Evolutionary conservation across 352 stramenopile genomes (phyloP).

Genomic region (Pythium aphanidermatum): DNA sequence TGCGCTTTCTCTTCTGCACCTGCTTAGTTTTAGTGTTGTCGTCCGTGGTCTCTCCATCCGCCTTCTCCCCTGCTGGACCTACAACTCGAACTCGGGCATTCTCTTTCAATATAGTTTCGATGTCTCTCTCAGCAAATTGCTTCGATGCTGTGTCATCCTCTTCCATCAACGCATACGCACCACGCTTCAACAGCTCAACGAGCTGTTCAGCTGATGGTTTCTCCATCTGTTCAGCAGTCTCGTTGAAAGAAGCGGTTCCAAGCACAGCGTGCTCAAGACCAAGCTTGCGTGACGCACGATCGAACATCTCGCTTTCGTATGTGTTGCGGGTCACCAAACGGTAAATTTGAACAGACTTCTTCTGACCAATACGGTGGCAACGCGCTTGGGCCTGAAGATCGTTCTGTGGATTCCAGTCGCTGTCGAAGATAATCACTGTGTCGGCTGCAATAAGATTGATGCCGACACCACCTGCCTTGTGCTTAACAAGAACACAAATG

Average conservation of each 20-base stretch:
- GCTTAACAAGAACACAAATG: conserved; percentile 98
- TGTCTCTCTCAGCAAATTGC: conserved; percentile 94
- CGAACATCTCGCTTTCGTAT: conserved; percentile 99
- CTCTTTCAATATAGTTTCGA: conserved; percentile 94
- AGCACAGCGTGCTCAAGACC: conserved; percentile 98
- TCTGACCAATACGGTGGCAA: conserved; percentile 99
- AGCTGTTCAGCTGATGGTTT: conserved; percentile 90
- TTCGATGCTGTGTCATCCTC: conserved; percentile 93
- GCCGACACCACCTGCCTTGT: conserved; percentile 98
- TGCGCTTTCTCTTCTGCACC: conserved; percentile 49
- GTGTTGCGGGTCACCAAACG: conserved; percentile 97
- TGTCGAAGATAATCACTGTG: conserved; percentile 99
- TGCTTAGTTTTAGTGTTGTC: conserved; percentile 15
- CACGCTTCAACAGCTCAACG: conserved; percentile 96
- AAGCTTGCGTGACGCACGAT: conserved; percentile 97
- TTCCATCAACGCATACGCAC: conserved; percentile 98
- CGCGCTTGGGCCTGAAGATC: conserved; percentile 85
- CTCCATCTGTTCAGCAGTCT: conserved; percentile 75
- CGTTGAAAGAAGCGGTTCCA: conserved; percentile 91
- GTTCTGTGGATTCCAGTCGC: conserved; percentile 99
- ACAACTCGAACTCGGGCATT: conserved; percentile 77
- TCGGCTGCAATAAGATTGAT: conserved; percentile 98
- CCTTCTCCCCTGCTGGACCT: conserved; percentile 20
- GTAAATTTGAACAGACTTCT: conserved; percentile 97
- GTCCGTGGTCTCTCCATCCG: conserved; percentile 25